Evolutionary conservation across 2,329 filamentous ascomycete genomes (phyloP), one percentile per base, ranked within the genome.

Genomic region (Pseudogymnoascus sp.): DNA sequence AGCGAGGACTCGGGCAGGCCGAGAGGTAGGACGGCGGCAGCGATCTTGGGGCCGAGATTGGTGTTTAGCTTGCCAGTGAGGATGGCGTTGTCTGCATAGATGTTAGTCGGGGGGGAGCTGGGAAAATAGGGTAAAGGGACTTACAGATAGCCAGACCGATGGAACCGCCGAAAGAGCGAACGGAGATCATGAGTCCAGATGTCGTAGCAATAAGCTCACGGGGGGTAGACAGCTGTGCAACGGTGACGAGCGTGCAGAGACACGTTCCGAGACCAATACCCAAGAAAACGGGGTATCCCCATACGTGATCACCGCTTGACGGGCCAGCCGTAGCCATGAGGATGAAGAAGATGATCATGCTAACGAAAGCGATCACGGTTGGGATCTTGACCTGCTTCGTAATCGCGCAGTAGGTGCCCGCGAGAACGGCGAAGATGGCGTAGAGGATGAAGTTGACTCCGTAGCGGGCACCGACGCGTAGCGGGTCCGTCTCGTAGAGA

Each of bases 131-230:
- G n/a, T n/a, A n/a, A n/a, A n/a, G n/a, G 36, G 10, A 4, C 31
- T 61, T 61, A 61, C 36, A 75, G 51, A 82, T 75, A 3, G 80
- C 81, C 14, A 83, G 71, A 28, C 81, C 81, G 10, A 83, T 70
- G 1, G 80, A 79, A 60, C 78, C 78, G 3, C 81, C 81, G 3
- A 83, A 74, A 13, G 75, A 77, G 5, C 77, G 70, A 2, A 76
- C 68, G 36, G 74, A 70, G 31, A 78, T 77, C 36, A 78, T 71
- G 14, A 79, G 69, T 4, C 71, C 70, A 21, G 63, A 67, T 6
- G 75, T 66, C 10, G 67, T 67, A 6, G 68, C 65, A 21, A 78
- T 77, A 13, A 78, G 70, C 14, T 77, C 74, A 0, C 69, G 72
- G 0, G 76, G 76, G 1, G 73, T 76, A 6, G 72, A 76, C 2